Evolutionary conservation across 2,329 filamentous ascomycete species (phyloP).

Genomic region (Exophiala spinifera): DNA sequence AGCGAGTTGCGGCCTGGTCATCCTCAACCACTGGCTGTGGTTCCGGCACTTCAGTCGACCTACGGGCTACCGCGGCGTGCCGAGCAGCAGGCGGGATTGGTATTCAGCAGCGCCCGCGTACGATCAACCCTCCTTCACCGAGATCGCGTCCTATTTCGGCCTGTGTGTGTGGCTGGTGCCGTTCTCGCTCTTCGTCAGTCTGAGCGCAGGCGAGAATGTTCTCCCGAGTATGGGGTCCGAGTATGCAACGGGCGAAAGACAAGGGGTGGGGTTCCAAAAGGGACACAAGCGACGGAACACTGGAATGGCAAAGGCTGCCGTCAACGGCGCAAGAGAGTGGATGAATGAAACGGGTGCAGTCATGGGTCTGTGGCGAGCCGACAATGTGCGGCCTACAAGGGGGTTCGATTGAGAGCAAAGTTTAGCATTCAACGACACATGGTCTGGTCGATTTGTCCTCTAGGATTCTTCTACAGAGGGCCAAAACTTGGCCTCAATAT

Average conservation of each 20-base stretch:
- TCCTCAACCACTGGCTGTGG: constrained; percentile 92
- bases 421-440: not conserved
- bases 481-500: constrained; percentile 60
- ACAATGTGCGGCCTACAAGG: constrained; percentile 46
- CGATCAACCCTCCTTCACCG: constrained; percentile 74
- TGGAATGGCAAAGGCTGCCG: constrained; percentile 62
- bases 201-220: constrained; percentile 93
- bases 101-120: constrained; percentile 40
- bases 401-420: constrained; percentile 34
- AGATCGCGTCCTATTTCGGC: constrained; percentile 94
- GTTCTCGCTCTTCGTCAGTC: constrained; percentile 88
- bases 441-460: no score
- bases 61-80: constrained; percentile 47
- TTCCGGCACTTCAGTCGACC: constrained; percentile 82
- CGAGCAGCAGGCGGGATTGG: constrained; percentile 23
- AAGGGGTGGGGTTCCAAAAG: constrained; percentile 28
- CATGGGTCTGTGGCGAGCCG: constrained; percentile 61
- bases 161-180: constrained; percentile 96
- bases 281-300: constrained; percentile 50
- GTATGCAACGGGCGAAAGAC: constrained; percentile 56
- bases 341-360: constrained; percentile 60
- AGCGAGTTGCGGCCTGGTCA: constrained; percentile 76
- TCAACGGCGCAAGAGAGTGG: constrained; percentile 60
- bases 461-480: constrained; percentile 37
- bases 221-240: constrained; percentile 87